phyloP scores from a whole-genome alignment of 2,329 filamentous ascomycete genomes.

The Aspergillus transmontanensis region DNA sequence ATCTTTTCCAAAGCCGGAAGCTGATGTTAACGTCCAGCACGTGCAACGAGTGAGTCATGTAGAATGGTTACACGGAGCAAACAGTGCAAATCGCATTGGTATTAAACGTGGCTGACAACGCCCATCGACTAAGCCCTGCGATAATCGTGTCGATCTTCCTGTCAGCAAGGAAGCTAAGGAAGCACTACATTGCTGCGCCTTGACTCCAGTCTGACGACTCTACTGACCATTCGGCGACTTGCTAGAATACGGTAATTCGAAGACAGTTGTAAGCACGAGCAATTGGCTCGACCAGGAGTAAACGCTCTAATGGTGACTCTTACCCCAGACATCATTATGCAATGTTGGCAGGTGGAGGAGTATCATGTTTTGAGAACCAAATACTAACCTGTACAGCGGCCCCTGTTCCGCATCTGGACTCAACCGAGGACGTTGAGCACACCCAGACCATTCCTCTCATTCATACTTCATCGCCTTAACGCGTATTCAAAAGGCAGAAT shows the following conservation, averaged over 20 bases:
- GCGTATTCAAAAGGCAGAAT: neutral
- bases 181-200: neutral
- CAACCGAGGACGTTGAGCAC: neutral
- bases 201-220: too few species aligned
- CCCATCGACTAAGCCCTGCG: neutral
- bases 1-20: neutral
- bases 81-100: neutral
- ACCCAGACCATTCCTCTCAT: neutral
- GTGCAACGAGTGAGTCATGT: constrained; percentile 1
- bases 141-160: neutral
- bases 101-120: neutral
- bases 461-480: neutral
- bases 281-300: too few species aligned
- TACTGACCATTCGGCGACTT: neutral
- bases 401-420: neutral
- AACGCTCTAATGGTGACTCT: neutral
- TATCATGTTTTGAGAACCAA: neutral
- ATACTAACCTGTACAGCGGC: neutral
- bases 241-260: neutral
- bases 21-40: neutral
- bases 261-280: neutral
- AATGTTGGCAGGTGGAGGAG: neutral
- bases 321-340: neutral
- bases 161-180: neutral
- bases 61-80: neutral